A percentile compares a stretch with the other conserved stretches of the same genome.
phyloP scores from a whole-genome alignment of 2,329 filamentous ascomycete genomes.

The Sphaerostilbella broomeana region DNA sequence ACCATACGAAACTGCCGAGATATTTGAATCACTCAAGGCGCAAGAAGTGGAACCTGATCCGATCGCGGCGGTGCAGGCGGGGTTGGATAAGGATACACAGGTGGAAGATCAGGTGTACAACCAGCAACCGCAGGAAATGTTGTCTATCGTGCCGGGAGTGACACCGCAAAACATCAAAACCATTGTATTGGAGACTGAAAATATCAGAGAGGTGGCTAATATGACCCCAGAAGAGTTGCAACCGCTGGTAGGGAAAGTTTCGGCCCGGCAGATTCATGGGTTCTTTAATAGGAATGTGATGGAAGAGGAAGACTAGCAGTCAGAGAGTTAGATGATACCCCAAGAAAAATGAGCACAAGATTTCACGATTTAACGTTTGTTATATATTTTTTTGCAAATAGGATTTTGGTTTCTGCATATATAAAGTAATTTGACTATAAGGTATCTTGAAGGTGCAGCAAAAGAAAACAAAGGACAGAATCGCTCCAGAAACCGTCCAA shows the following conservation, averaged over 20 bases:
- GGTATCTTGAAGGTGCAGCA: too few species aligned
- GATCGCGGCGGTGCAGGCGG: slow-evolving; percentile 74
- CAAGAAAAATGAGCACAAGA: too few species aligned
- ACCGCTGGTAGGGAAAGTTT: slow-evolving; percentile 68
- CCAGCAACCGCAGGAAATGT: slow-evolving; percentile 82
- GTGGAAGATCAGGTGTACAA: slow-evolving; percentile 70
- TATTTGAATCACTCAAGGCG: slow-evolving; percentile 89
- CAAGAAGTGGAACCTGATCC: slow-evolving; percentile 88
- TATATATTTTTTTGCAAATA: too few species aligned
- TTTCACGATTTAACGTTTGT: too few species aligned
- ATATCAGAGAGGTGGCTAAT: slow-evolving; percentile 76
- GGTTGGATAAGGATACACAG: slow-evolving; percentile 52
- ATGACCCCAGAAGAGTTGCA: slow-evolving; percentile 69
- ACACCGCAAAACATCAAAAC: slow-evolving; percentile 70
- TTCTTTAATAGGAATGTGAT: slow-evolving; percentile 70
- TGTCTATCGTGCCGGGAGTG: slow-evolving; percentile 76
- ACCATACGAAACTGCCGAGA: slow-evolving; percentile 94
- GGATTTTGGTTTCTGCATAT: too few species aligned
- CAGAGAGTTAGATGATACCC: too few species aligned
- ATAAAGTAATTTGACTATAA: too few species aligned
- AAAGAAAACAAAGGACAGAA: background rate
- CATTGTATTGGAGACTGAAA: slow-evolving; percentile 66
- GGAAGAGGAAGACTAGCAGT: slow-evolving; percentile 36
- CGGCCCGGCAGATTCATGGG: slow-evolving; percentile 64
- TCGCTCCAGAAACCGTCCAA: too few species aligned